Evolutionary conservation across 129 eudicot genomes (phyloP).

Genomic region (Escallonia herrerae): DNA sequence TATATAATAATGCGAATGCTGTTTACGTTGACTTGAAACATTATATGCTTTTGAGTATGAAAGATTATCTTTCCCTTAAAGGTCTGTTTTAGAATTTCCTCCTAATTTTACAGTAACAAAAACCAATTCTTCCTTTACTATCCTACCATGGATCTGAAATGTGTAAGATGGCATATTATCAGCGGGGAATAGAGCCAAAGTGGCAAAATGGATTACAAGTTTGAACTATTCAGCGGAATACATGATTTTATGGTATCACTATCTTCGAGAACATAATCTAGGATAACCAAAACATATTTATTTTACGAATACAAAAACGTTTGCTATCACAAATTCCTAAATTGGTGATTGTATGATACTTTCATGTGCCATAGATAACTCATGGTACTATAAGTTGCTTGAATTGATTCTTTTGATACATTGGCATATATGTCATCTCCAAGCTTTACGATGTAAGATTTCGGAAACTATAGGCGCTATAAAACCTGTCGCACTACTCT

Average conservation of each 20-base stretch:
- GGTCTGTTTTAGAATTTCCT: constrained; percentile 12
- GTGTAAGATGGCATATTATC: constrained; percentile 47
- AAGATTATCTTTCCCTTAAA: constrained; percentile 19
- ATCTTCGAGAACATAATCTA: too few relatives aligned
- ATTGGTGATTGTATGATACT: too few relatives aligned
- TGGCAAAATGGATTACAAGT: background rate
- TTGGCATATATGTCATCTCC: too few relatives aligned
- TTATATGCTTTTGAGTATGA: constrained; percentile 18
- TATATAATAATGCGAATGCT: background rate
- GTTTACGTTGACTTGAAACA: constrained; percentile 16
- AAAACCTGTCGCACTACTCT: too few relatives aligned
- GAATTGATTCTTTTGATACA: too few relatives aligned
- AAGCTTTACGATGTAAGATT: too few relatives aligned
- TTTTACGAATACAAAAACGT: too few relatives aligned
- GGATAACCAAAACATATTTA: too few relatives aligned
- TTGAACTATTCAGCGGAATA: background rate
- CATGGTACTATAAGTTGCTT: too few relatives aligned
- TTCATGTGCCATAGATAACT: too few relatives aligned
- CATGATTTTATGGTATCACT: background rate
- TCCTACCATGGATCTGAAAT: constrained; percentile 23
- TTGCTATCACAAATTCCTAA: too few relatives aligned
- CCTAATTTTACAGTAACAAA: constrained; percentile 16
- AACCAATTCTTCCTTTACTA: constrained; percentile 18
- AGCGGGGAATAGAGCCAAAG: constrained; percentile 8
- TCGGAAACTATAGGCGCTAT: too few relatives aligned